Percentiles rank a stretch among this genome's conserved stretches.
These are phyloP conservation scores for Houttuynia cordata DNA, from an alignment of 164 flowering plant genomes.

Conservation along the genomic window DNA sequence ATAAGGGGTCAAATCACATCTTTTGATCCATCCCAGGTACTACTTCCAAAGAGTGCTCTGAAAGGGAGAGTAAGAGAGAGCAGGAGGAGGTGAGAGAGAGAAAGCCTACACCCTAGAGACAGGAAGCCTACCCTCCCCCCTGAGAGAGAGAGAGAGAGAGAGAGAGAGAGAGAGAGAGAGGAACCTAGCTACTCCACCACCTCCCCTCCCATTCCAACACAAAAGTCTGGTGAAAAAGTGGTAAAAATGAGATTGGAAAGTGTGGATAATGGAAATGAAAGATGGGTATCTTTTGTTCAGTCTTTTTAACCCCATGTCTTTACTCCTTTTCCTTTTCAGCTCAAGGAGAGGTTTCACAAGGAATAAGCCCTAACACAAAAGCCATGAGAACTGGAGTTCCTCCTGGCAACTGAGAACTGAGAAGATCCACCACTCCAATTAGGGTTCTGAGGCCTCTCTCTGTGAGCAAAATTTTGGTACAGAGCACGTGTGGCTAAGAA, in stretches of 20 bases:
- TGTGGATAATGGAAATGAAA: conserved; percentile 43
- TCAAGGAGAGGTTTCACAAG: too few relatives aligned
- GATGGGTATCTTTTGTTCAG: conserved; percentile 52
- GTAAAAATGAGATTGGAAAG: not conserved
- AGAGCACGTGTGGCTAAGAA: conserved; percentile 49
- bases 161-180: too few relatives aligned
- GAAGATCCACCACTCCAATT: too few relatives aligned
- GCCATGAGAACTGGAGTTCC: conserved; percentile 5
- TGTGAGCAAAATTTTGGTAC: conserved; percentile 15
- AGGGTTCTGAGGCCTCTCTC: conserved; percentile 19
- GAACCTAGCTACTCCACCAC: too few relatives aligned
- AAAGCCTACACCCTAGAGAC: too few relatives aligned
- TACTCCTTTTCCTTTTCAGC: conserved; percentile 28
- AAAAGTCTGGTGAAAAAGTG: conserved; percentile 1
- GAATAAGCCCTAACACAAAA: conserved; percentile 38
- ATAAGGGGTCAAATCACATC: conserved; percentile 45
- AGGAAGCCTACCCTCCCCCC: too few relatives aligned
- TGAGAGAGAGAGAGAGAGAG: too few relatives aligned
- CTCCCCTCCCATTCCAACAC: not conserved
- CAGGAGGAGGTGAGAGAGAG: conserved; percentile 5
- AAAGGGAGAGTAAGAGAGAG: too few relatives aligned
- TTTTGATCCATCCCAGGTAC: conserved; percentile 52
- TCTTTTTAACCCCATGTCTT: conserved; percentile 23
- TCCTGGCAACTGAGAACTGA: too few relatives aligned
- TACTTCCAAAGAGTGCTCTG: not conserved